phyloP scores from a whole-genome alignment of 768 basidiomycete species.

The Tricholoma sp. region DNA sequence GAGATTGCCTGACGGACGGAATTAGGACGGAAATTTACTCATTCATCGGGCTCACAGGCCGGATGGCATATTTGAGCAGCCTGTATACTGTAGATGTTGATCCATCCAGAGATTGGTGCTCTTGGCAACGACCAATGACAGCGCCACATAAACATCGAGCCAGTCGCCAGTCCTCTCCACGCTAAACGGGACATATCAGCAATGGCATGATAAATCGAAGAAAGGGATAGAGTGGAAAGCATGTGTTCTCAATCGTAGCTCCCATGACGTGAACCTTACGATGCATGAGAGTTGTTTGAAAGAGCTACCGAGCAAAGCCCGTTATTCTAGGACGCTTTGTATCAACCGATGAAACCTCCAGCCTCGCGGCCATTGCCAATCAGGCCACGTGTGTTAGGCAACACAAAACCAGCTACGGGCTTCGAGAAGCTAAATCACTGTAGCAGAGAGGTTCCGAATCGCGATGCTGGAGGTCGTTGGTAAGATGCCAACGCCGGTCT shows the following conservation, averaged over 20 bases:
- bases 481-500: constrained; percentile 77
- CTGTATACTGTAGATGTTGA: constrained; percentile 48
- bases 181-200: constrained; percentile 28
- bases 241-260: constrained; percentile 92
- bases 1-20: constrained; percentile 1
- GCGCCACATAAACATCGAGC: constrained; percentile 84
- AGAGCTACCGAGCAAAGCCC: constrained; percentile 36
- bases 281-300: constrained; percentile 84
- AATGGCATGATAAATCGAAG: constrained; percentile 12
- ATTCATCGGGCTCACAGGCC: constrained; percentile 53
- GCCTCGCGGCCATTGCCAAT: constrained; percentile 18
- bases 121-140: constrained; percentile 65
- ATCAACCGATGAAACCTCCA: constrained; percentile 71
- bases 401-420: constrained; percentile 56
- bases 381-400: constrained; percentile 13
- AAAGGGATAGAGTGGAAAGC: constrained; percentile 10
- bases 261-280: constrained; percentile 64
- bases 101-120: constrained; percentile 31
- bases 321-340: constrained; percentile 86
- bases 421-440: constrained; percentile 30
- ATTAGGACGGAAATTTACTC: constrained; percentile 50
- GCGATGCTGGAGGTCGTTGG: constrained; percentile 50
- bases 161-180: constrained; percentile 56
- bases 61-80: constrained; percentile 80
- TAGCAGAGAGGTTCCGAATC: constrained; percentile 11